These are phyloP conservation scores for Lunasporangiospora selenospora DNA, from an alignment of 192 early-diverging fungal species.

Conservation along the genomic window DNA sequence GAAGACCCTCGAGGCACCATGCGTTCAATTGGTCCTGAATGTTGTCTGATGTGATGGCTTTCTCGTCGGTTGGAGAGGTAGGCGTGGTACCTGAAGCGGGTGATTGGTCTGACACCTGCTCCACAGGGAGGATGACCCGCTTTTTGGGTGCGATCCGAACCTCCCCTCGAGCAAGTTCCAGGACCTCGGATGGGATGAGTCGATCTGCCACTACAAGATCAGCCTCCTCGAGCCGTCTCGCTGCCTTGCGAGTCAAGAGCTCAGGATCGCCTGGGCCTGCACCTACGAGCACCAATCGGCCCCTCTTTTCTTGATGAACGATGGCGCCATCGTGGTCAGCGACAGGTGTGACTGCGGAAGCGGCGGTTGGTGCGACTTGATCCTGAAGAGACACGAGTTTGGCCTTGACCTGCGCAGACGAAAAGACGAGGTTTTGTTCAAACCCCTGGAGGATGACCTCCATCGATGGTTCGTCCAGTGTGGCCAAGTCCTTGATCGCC, in stretches of 20 bases:
- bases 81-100: neutral
- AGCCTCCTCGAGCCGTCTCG: constrained; percentile 63
- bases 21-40: constrained; percentile 81
- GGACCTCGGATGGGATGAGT: constrained; percentile 67
- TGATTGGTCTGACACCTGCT: constrained; percentile 3
- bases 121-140: constrained; percentile 12
- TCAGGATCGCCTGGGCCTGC: constrained; percentile 88
- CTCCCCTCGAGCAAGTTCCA: constrained; percentile 60
- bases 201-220: constrained; percentile 89
- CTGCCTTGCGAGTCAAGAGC: constrained; percentile 78
- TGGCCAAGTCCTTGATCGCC: constrained; percentile 77
- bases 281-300: constrained; percentile 73
- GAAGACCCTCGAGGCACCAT: constrained; percentile 76
- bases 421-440: constrained; percentile 45
- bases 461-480: constrained; percentile 67
- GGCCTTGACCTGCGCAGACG: constrained; percentile 16
- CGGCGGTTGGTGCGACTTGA: neutral
- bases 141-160: constrained; percentile 68
- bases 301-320: constrained; percentile 7
- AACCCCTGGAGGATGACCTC: constrained; percentile 69
- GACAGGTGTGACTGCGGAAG: too few relatives aligned
- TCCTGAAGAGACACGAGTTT: neutral
- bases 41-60: constrained; percentile 65
- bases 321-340: neutral
- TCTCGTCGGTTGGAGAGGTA: too few relatives aligned